Conservation (phyloP, 768 basidiomycete species). For the Suillus brevipes region DNA sequence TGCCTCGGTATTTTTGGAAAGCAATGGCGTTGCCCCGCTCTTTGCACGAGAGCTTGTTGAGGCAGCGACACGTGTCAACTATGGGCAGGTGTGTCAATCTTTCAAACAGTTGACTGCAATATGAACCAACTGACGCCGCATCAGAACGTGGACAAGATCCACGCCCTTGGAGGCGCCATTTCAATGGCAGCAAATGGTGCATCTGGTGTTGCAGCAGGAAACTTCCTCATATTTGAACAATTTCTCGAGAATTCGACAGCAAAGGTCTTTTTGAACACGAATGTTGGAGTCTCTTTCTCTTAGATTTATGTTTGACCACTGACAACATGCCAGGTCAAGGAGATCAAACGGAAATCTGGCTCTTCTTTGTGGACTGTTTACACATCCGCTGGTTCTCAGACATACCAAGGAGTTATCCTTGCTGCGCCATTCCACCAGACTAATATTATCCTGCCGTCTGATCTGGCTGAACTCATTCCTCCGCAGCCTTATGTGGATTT, state of each 20-base stretch:
- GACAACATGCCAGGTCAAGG: slow-evolving; percentile 44
- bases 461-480: slow-evolving; percentile 56
- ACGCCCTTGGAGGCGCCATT: slow-evolving; percentile 71
- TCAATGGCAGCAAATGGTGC: slow-evolving; percentile 76
- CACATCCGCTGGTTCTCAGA: slow-evolving; percentile 44
- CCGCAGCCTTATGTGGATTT: slow-evolving; percentile 78
- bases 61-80: slow-evolving; percentile 80
- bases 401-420: slow-evolving; percentile 78
- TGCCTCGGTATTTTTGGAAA: slow-evolving; percentile 55
- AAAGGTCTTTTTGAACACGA: slow-evolving; percentile 66
- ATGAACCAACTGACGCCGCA: slow-evolving; percentile 1
- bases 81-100: slow-evolving; percentile 58
- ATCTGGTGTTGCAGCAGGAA: slow-evolving; percentile 70
- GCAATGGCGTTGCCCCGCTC: slow-evolving; percentile 51
- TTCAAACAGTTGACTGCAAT: slow-evolving; percentile 1
- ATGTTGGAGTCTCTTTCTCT: slow-evolving; percentile 41
- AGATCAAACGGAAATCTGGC: slow-evolving; percentile 46
- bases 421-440: slow-evolving; percentile 84
- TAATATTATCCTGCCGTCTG: slow-evolving; percentile 50
- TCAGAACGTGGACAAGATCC: slow-evolving; percentile 68
- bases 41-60: slow-evolving; percentile 78
- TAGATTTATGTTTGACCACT: not conserved
- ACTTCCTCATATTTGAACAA: slow-evolving; percentile 80
- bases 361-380: slow-evolving; percentile 55
- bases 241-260: slow-evolving; percentile 76